Evolutionary conservation across 345 rosid species (phyloP), one percentile per base, ranked within the genome.

Genomic region (Populus alba): DNA sequence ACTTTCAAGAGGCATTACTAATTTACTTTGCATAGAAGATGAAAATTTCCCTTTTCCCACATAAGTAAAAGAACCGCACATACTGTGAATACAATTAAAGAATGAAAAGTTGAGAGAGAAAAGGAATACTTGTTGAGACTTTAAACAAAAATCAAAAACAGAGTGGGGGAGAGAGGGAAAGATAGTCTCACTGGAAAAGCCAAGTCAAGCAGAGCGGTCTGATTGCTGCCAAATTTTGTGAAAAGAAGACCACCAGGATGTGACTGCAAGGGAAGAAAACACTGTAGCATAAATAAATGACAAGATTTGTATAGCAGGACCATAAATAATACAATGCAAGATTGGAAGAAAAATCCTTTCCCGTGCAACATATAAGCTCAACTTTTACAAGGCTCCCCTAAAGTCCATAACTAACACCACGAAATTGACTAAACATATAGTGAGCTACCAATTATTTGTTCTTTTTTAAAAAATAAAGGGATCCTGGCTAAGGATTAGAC

Each of bases 211-310:
- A 92, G 92, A 85, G 94, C 94, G 57, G 92, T 92, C 80, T 90
- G 95, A 81, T 87, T 90, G 90, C 95, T 83, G 55, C 94, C 93
- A 75, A 92, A 91, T 85, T 90, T 92, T 66, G 93, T 94, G 88
- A 94, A 89, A 75, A 93, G 89, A 51, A 93, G 88, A 63, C 97
- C 93, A 68, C 97, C 94, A 66, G 95, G 94, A 82, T 93, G 98
- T 49, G 94, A 90, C 98, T 95, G 94, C 85, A 89, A 81, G 63
- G 73, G 72, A 67, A 61, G 72, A 81, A 86, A 81, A 68, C 68
- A 23, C 8, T 27, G 70, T 4, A 75, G 35, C 27, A 47, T 76
- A 57, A 77, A 71, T 74, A 16, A 67, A 62, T n/a, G 57, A 77
- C 39, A 74, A 33, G 37, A 15, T 38, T 55, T 39, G 23, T 53